A percentile compares a stretch with the other conserved stretches of the same genome.
These are phyloP conservation scores for Hygrophorus pudorinus DNA, from an alignment of 768 basidiomycete species.

Conservation along the genomic window DNA sequence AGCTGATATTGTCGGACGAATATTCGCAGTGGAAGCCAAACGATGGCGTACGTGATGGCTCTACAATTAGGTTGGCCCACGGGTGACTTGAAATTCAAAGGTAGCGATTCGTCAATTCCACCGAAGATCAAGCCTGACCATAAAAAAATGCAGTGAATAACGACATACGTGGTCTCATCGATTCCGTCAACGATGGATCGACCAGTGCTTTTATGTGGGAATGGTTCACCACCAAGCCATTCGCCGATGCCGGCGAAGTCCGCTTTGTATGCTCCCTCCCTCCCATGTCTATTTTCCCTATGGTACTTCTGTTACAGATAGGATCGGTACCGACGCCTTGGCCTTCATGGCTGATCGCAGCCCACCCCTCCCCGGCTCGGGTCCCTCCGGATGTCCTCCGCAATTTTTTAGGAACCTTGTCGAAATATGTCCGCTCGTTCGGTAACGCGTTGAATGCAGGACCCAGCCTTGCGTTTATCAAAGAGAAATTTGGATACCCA, in stretches of 20 bases:
- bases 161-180: constrained; percentile 70
- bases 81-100: constrained; percentile 57
- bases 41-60: constrained; percentile 95
- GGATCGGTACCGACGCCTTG: constrained; percentile 87
- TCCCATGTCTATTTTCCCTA: background rate
- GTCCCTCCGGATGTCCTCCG: constrained; percentile 39
- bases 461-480: constrained; percentile 69
- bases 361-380: constrained; percentile 55
- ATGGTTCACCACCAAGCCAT: constrained; percentile 76
- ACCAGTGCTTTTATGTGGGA: constrained; percentile 95
- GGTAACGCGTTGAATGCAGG: constrained; percentile 42
- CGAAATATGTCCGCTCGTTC: constrained; percentile 59
- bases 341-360: constrained; percentile 95
- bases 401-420: constrained; percentile 54
- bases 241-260: constrained; percentile 65
- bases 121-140: background rate
- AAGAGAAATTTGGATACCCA: constrained; percentile 68
- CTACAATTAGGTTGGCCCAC: constrained; percentile 75
- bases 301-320: constrained; percentile 37
- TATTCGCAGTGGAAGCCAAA: constrained; percentile 64
- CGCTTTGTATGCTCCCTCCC: constrained; percentile 67
- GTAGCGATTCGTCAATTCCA: constrained; percentile 24
- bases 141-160: constrained; percentile 49
- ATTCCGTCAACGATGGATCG: constrained; percentile 80
- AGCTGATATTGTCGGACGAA: constrained; percentile 1